phyloP scores from a whole-genome alignment of 2,329 filamentous ascomycete genomes.

The Alternaria brassicicola region DNA sequence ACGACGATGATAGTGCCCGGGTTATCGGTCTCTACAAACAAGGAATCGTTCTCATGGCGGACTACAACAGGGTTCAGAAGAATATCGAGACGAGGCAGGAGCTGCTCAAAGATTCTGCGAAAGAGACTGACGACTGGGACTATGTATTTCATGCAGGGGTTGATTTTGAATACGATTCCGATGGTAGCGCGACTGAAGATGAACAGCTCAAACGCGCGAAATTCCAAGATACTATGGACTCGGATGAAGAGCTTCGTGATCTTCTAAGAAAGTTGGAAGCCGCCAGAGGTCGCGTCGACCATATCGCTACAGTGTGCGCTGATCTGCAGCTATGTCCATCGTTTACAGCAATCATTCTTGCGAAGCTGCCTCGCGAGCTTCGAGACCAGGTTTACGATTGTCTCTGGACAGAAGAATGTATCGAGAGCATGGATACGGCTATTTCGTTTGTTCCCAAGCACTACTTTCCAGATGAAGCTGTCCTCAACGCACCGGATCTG shows the following conservation, averaged over 20 bases:
- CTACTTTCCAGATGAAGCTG: background rate
- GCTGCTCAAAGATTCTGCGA: background rate
- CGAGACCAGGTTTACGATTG: constrained; percentile 10
- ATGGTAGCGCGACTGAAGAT: background rate
- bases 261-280: background rate
- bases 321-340: background rate
- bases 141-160: background rate
- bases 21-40: background rate
- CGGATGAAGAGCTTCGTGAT: background rate
- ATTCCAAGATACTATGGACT: background rate
- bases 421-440: constrained; percentile 1
- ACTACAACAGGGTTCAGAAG: background rate
- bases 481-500: background rate
- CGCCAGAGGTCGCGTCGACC: background rate
- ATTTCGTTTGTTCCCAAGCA: background rate
- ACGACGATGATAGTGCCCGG: background rate
- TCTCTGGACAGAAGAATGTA: constrained; percentile 2
- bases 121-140: background rate
- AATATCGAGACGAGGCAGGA: background rate
- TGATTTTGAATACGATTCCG: background rate
- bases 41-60: background rate
- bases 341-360: background rate
- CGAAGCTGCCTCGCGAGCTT: constrained; percentile 11
- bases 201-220: background rate
- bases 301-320: background rate